Base-by-base conservation (phyloP, 352 stramenopile species). In the Pythium sp. region DNA sequence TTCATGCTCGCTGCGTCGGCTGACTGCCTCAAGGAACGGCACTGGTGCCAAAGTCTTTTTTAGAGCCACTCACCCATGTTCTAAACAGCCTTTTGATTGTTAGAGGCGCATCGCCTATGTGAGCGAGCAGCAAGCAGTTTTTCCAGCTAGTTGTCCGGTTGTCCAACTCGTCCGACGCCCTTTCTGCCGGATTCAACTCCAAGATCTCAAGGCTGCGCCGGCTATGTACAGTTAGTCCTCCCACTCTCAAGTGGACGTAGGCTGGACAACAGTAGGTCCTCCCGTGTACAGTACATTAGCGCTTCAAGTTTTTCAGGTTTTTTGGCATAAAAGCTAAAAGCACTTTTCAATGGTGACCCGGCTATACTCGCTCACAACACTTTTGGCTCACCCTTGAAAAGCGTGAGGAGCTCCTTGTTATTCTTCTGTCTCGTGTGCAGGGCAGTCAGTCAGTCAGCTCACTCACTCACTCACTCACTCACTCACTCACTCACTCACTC, bases 101-200 rank as follows among this genome's bases (percentile, higher is more conserved):
- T 11, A 38, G 8, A 38, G 18, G 43, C 43, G 43, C 43, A 22
- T 22, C 43, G 18, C 43, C 43, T 51, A 51, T 51, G 43, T 24
- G 43, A 51, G 43, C 18, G 43, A 22, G 43, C 43, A 51, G 43
- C 43, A 51, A 51, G 18, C 43, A 8, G 15, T 15, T 14, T 46
- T 14, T 5, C 7, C n/a, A 2, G 2, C 6, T 9, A 11, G 55
- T 60, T 60, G 55, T 60, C 55, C 8, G 55, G 28, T 60, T 30
- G 55, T 60, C 55, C 18, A 60, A 43, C 55, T 60, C 55, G 5
- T 18, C 24, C 28, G 18, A 0, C 26, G 26, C 28, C 20, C 43
- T 56, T 32, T 65, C 41, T 65, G 20, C 18, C 18, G 26, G 34
- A 60, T 58, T 67, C 61, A 57, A 67, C 61, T 67, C 61, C 30